These are phyloP conservation scores for Oryza meridionalis DNA, from an alignment of 176 grass and related monocot species.

Conservation along the genomic window DNA sequence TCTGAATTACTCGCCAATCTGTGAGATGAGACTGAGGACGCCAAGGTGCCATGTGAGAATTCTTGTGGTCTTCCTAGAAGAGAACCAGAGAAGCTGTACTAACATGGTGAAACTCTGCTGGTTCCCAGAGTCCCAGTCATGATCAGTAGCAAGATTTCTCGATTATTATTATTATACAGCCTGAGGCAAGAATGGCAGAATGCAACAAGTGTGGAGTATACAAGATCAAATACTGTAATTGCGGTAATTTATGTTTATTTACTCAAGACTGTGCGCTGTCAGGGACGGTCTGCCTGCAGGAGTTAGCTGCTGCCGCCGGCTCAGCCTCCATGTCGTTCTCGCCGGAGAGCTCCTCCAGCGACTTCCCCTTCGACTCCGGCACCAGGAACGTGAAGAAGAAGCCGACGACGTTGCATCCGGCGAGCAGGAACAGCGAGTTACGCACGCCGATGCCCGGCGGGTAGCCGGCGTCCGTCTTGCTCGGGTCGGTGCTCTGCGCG, in stretches of 20 bases:
- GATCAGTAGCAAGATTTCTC: neutral
- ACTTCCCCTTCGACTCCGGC: constrained; percentile 45
- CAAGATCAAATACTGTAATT: neutral
- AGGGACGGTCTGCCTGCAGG: constrained; percentile 29
- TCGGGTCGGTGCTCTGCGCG: constrained; percentile 29
- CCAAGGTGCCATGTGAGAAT: neutral
- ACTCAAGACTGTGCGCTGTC: neutral
- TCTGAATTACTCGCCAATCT: too few relatives aligned
- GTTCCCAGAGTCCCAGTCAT: too few relatives aligned
- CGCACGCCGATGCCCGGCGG: constrained; percentile 43
- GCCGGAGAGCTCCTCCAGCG: constrained; percentile 61
- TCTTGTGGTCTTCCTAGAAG: neutral
- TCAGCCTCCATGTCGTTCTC: constrained; percentile 50
- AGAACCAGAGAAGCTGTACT: neutral
- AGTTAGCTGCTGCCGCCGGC: neutral
- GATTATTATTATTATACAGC: neutral
- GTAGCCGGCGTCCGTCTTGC: constrained; percentile 37
- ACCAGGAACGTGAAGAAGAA: neutral
- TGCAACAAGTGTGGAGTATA: neutral
- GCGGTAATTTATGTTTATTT: neutral
- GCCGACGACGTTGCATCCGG: constrained; percentile 2
- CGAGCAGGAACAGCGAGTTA: constrained; percentile 55
- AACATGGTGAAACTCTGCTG: too few relatives aligned
- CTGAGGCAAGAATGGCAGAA: neutral
- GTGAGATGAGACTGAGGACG: neutral